Base-by-base conservation (phyloP, 805 yeast genomes). In the Torulaspora microellipsoides region DNA sequence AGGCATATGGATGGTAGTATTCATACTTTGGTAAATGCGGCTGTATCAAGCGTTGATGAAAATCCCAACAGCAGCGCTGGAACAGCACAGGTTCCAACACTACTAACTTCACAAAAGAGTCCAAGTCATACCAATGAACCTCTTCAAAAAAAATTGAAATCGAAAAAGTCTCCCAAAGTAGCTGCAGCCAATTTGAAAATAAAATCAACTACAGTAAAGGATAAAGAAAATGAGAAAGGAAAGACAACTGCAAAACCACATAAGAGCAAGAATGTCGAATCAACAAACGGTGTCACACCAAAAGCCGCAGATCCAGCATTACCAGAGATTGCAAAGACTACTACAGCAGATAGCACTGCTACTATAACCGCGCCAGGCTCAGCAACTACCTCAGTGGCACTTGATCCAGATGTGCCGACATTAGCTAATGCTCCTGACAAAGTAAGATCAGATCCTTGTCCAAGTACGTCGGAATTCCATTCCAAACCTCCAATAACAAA, bases 1-100 rank as follows among this genome's bases (percentile, higher is more conserved):
- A 60, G 66, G 49, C 48, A 55, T 6, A 45, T 52, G 40, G 64
- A 59, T 34, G 60, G 59, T 12, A 59, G 57, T 10, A 61, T 60
- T 37, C 53, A 59, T 38, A 58, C 63, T 1, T 44, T 59, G 34
- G 61, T 60, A 4, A 54, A 56, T 42, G 65, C 64, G 43, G 59
- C 65, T 15, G 52, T 53, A 5, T 42, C 47, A n/a, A 33, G 39
- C 3, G 39, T 25, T 10, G 27, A 20, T 25, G 42, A 40, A 3
- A 42, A 15, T 23, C 38, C 25, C 6, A 39, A 27, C 17, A 27
- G n/a, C 25, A 14, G 30, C 10, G 15, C 35, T 10, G 20, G 23
- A 30, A 43, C 38, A 8, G 27, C 36, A 12, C 46, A 38, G 27
- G 42, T 42, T 12, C 42, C 51, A 17, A 34, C 43, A 15, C 31